Conservation (phyloP, 768 basidiomycete genomes). For the Russula brevipes region DNA sequence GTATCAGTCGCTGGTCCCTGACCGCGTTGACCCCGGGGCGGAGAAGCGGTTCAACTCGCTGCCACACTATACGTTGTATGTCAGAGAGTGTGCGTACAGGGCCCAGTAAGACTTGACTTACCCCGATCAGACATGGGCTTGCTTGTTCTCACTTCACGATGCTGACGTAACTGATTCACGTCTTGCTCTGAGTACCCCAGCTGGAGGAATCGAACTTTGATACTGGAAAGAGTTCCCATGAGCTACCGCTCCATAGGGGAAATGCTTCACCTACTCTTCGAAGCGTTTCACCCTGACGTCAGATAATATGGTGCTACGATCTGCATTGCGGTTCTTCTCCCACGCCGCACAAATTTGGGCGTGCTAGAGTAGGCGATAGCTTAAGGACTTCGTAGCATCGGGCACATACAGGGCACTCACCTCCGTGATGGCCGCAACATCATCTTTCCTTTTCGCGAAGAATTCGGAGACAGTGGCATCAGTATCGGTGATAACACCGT, state of each 20-base stretch:
- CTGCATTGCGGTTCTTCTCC: constrained; percentile 4
- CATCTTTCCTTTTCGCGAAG: background rate
- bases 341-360: constrained; percentile 5
- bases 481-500: background rate
- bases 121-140: constrained; percentile 21
- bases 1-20: constrained; percentile 4
- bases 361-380: constrained; percentile 1
- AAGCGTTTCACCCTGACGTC: constrained; percentile 13
- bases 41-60: constrained; percentile 10
- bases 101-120: background rate
- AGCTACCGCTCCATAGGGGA: background rate
- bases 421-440: background rate
- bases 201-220: constrained; percentile 4
- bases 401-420: background rate
- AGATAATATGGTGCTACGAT: constrained; percentile 10
- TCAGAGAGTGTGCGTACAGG: background rate
- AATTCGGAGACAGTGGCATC: background rate
- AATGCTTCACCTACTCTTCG: constrained; percentile 8
- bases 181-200: constrained; percentile 7
- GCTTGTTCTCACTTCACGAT: constrained; percentile 14
- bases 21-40: constrained; percentile 1
- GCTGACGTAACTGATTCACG: constrained; percentile 4
- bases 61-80: constrained; percentile 8
- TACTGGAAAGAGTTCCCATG: background rate
- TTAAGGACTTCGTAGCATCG: background rate